Evolutionary conservation across 441 rosid species (phyloP), one percentile per base, ranked within the genome.

Genomic region (Populus tomentosa): DNA sequence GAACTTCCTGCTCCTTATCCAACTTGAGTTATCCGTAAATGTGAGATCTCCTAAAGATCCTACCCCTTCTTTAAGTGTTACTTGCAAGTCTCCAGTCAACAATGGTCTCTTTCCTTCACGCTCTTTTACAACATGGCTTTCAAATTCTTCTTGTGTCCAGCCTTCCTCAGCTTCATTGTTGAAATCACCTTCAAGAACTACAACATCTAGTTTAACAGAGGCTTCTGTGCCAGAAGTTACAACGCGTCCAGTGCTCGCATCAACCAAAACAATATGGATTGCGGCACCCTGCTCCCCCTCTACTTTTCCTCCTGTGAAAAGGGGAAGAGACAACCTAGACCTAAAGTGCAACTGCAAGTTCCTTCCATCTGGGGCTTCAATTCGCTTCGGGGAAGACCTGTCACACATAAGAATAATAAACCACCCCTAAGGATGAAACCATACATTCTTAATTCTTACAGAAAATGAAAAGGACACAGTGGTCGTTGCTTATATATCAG

Each of bases 251-350:
- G 88, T 84, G 85, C 84, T 90, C 35, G 83, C 89, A 82, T 97
- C 98, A 65, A 89, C 75, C 75, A 97, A 82, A 70, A 97, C 91
- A 32, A 88, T 82, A 85, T 97, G 99, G 79, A 97, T 90, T 21
- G 98, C 88, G 78, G 97, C 98, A 81, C 99, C 98, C 78, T 94
- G 98, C 84, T 97, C 99, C 68, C 99, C 99, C 83, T 97, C 99
- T 28, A 97, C 98, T 85, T 89, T 94, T 63, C 99, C 99, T 59
- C 99, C 99, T 0, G 98, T 97, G 85, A 90, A 97, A 77, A 97
- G 94, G 10, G 98, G 99, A 80, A 94, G 99, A 72, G 98, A 91
- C 85, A 94, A 77, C 87, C 95, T 90, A 68, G 98, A 90, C 84
- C 88, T 89, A 80, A 97, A 94, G 79, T 84, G 89, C 75, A 94